These are phyloP conservation scores for Daedalea quercina DNA, from an alignment of 768 basidiomycete genomes.

Conservation along the genomic window DNA sequence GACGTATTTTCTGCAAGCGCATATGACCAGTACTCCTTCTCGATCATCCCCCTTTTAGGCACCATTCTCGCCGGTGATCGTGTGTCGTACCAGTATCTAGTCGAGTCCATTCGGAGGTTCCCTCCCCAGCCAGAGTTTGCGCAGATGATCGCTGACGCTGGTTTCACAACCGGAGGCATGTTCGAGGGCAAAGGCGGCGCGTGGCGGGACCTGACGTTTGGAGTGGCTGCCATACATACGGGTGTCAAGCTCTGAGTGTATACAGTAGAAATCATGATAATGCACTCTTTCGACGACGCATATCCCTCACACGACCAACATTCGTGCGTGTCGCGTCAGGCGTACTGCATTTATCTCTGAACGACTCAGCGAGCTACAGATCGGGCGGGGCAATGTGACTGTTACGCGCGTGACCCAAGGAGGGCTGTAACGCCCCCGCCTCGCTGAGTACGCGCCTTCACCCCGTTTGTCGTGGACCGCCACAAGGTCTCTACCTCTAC, in stretches of 20 bases:
- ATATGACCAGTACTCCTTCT: slow-evolving; percentile 95
- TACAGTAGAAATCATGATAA: too few species aligned
- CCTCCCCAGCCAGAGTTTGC: slow-evolving; percentile 86
- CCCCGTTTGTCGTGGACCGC: not conserved
- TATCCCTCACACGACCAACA: too few species aligned
- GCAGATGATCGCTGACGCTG: slow-evolving; percentile 80
- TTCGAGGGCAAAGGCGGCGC: slow-evolving; percentile 70
- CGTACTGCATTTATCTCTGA: too few species aligned
- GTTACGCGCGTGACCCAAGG: not conserved
- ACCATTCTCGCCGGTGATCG: slow-evolving; percentile 94
- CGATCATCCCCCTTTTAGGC: slow-evolving; percentile 91
- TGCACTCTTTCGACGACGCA: too few species aligned
- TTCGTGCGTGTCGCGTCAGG: too few species aligned
- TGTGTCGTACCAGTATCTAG: slow-evolving; percentile 93
- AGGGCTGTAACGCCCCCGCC: not conserved
- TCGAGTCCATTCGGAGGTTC: slow-evolving; percentile 95
- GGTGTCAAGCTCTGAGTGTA: slow-evolving; percentile 64
- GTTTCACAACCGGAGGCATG: slow-evolving; percentile 61
- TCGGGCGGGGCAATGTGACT: not conserved
- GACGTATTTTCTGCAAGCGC: slow-evolving; percentile 38
- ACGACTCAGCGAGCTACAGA: too few species aligned
- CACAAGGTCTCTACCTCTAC: not conserved
- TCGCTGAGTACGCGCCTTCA: slow-evolving; percentile 1
- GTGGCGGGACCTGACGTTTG: slow-evolving; percentile 83
- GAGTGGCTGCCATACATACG: slow-evolving; percentile 80